Percentiles rank a stretch among this genome's conserved stretches.
Conservation (phyloP, 2,329 filamentous ascomycete genomes). For the Fusarium tuaranense region DNA sequence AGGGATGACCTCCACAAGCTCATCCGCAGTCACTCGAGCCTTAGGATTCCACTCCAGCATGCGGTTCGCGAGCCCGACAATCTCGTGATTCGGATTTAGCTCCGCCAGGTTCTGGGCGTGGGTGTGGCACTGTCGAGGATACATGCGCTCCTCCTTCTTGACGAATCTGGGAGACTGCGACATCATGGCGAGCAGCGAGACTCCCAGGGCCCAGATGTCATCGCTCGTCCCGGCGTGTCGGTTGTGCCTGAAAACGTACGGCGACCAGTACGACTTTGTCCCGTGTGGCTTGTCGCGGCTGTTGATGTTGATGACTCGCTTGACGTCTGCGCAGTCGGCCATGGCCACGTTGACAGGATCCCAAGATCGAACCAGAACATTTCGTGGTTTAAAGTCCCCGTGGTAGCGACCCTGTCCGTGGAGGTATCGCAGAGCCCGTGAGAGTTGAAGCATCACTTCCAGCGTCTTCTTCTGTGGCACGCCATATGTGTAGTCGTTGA, state of each 20-base stretch:
- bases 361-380: constrained; percentile 46
- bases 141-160: constrained; percentile 33
- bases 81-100: constrained; percentile 41
- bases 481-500: constrained; percentile 38
- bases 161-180: constrained; percentile 42
- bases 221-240: constrained; percentile 42
- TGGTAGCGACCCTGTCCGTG: constrained; percentile 43
- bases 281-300: constrained; percentile 31
- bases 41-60: constrained; percentile 39
- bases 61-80: constrained; percentile 36
- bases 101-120: constrained; percentile 39
- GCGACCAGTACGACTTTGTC: constrained; percentile 47
- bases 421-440: constrained; percentile 43
- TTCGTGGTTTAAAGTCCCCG: constrained; percentile 49
- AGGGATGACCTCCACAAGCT: constrained; percentile 27
- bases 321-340: constrained; percentile 48
- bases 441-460: constrained; percentile 38
- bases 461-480: constrained; percentile 34
- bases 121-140: constrained; percentile 37
- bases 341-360: constrained; percentile 46
- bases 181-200: constrained; percentile 48
- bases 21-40: constrained; percentile 33
- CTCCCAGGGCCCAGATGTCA: constrained; percentile 51
- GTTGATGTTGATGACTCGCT: constrained; percentile 19
- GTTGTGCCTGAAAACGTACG: constrained; percentile 38